Evolutionary conservation across 139 green algal species (phyloP), one percentile per base, ranked within the genome.

Genomic region (Yamagishiella unicocca): DNA sequence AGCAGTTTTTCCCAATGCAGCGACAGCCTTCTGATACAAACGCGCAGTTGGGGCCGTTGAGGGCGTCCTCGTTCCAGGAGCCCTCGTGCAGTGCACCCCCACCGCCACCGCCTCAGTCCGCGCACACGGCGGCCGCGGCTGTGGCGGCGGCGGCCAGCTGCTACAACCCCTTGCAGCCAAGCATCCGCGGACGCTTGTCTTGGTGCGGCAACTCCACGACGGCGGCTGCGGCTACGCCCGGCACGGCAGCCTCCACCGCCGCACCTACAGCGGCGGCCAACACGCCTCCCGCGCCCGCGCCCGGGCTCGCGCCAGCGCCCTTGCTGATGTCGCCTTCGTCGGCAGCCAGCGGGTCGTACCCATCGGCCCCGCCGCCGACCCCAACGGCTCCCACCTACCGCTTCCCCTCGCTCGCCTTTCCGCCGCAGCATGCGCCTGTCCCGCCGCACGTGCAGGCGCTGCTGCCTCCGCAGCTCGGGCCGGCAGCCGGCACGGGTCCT

Each of bases 111-210:
- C 61, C 31, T 31, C 55, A 19, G 27, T 29, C 33, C 19, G 33
- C 66, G 29, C 31, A 45, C 66, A 33, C 33, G n/a, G n/a, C n/a
- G n/a, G n/a, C n/a, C n/a, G n/a, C n/a, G n/a, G n/a, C n/a, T n/a
- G n/a, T n/a, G n/a, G n/a, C n/a, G n/a, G n/a, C n/a, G n/a, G n/a
- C n/a, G n/a, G 66, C 66, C 66, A 74, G 12, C 12, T 4, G 35
- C 37, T 72, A 83, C 76, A 83, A 38, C 54, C 76, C 76, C 27
- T 33, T 83, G 33, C 76, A 83, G 37, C 76, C 76, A 2, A 29
- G 27, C 55, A 46, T 83, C 6, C 50, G 76, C 19, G 12, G 27
- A 33, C 76, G 53, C 10, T n/a, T 54, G 33, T 83, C 76, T 19
- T 83, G 54, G 53, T 72, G 35, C 1, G 76, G 76, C 24, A 67